Base-by-base conservation (phyloP, 352 stramenopile genomes). In the Pythium oligandrum region DNA sequence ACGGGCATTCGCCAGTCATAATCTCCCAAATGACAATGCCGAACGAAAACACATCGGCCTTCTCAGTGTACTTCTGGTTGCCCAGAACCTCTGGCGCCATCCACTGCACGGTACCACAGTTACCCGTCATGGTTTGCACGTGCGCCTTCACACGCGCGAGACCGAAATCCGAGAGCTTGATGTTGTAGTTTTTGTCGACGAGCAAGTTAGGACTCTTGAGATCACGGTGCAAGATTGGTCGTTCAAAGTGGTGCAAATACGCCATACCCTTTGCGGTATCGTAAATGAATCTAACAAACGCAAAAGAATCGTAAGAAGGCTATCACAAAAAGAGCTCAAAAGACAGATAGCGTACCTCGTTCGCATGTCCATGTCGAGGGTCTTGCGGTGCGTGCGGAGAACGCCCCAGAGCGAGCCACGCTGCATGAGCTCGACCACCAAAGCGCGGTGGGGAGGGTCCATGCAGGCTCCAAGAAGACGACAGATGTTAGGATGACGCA, bases 401-500 rank as follows among this genome's bases (percentile, higher is more conserved):
- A 97, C 87, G 49, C 96, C 89, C 87, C 89, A 98, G 3, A 98
- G 63, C 2, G 85, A 97, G 11, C 93, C 93, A 32, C 93, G 85
- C 26, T 86, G 84, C 46, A 96, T 78, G 3, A 97, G 70, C 66
- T 98, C 93, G 9, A 96, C 97, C 9, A 99, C 77, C 7, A 98
- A 91, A 7, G 88, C 90, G n/a, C 92, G 75, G 64, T 98, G 89
- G 2, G 90, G 90, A 33, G 93, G 87, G n/a, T 95, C 75, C 55
- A 98, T 83, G 68, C 91, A 98, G 34, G 91, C 93, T 30, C 93
- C 94, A 59, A 98, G 89, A 57, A 98, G 89, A 2, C 97, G 71
- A 61, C 95, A 98, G 56, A 99, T 97, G 71, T 98, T 98, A 4
- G 96, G 95, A 70, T 99, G 95, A 12, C 78, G 70, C 66, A 98